Evolutionary conservation across 2,329 filamentous ascomycete species (phyloP).

Genomic region (Colletotrichum sp.): DNA sequence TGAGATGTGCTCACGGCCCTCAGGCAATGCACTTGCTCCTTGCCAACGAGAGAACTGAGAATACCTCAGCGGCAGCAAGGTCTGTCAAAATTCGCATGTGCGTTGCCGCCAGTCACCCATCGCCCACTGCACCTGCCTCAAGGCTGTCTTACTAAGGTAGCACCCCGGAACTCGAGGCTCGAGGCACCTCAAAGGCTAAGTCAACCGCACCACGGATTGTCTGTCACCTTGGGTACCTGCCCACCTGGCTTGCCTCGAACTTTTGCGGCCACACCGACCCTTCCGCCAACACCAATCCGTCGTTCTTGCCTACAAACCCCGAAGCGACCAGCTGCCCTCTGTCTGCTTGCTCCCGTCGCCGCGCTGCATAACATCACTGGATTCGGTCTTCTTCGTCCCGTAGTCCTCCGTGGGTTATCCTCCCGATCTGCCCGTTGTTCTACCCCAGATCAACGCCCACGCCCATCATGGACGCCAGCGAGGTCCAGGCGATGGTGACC

Average conservation of each 20-base stretch:
- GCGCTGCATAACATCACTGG: not conserved
- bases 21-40: not conserved
- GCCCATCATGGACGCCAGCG: constrained; percentile 64
- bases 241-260: not conserved
- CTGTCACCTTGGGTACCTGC: not conserved
- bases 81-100: not conserved
- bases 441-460: not conserved
- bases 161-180: not conserved
- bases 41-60: not conserved
- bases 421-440: not conserved
- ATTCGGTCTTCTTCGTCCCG: not conserved
- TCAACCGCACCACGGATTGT: not conserved
- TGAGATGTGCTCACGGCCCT: not conserved
- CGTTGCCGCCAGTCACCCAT: not conserved
- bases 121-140: not conserved
- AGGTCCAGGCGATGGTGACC: constrained; percentile 60
- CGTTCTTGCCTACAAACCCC: not conserved
- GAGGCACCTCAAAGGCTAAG: not conserved
- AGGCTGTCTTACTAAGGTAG: not conserved
- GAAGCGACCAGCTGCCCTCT: not conserved
- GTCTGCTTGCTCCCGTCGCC: not conserved
- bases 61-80: not conserved
- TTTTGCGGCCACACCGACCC: not conserved
- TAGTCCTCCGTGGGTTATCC: not conserved
- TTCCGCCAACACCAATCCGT: not conserved